Evolutionary conservation across 768 basidiomycete species (phyloP).

Genomic region (Phaeotremella skinneri): DNA sequence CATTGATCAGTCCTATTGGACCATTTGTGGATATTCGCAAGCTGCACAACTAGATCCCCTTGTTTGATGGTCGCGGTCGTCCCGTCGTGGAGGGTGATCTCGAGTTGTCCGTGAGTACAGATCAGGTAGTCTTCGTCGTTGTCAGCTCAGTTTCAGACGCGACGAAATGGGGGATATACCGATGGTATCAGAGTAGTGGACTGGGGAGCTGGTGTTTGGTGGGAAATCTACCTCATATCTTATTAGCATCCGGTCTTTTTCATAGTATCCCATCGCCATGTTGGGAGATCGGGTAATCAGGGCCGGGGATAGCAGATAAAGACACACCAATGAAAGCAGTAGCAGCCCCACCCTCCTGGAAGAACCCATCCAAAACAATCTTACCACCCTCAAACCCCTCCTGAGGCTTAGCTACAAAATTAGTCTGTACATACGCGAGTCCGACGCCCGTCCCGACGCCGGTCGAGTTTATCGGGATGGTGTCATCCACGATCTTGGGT

Average conservation of each 20-base stretch:
- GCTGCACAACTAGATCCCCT: constrained; percentile 19
- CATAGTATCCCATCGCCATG: too few relatives aligned
- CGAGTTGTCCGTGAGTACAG: constrained; percentile 19
- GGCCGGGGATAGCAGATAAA: too few relatives aligned
- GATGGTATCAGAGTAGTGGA: neutral
- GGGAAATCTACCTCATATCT: neutral
- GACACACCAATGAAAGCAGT: neutral
- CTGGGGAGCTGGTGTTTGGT: neutral
- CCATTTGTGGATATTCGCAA: constrained; percentile 21
- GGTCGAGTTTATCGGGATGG: neutral
- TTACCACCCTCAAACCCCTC: neutral
- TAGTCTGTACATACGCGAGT: neutral
- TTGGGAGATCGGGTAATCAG: too few relatives aligned
- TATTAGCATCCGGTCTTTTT: too few relatives aligned
- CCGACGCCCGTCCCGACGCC: neutral
- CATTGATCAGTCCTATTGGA: constrained; percentile 19
- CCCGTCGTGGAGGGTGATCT: constrained; percentile 15
- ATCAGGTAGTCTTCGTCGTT: constrained; percentile 11
- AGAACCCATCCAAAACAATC: neutral
- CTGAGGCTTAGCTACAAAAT: neutral
- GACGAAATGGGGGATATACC: neutral
- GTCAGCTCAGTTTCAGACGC: neutral
- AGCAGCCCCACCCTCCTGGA: neutral
- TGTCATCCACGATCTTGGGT: neutral
- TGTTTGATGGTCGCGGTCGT: constrained; percentile 7